Base-by-base conservation (phyloP, 1,284 basidiomycete species). In the Coniferiporia sulphurascens region DNA sequence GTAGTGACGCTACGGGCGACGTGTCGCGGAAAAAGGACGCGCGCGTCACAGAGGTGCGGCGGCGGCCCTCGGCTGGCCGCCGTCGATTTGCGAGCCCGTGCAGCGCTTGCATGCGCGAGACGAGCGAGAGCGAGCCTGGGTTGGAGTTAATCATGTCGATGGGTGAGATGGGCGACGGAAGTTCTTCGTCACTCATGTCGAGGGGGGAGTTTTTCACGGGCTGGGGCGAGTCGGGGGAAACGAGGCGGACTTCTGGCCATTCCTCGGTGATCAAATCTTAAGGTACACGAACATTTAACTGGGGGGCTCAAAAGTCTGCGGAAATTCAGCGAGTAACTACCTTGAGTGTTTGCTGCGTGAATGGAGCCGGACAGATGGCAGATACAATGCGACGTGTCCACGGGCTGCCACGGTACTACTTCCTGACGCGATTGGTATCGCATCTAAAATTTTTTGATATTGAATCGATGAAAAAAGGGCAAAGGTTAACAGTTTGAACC, bases 41-140 rank as follows among this genome's bases (percentile, higher is more conserved):
- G 21, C 55, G 54, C 13, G 43, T 41, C 17, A 55, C 43, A 21
- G 58, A 54, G 9, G 58, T 32, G 27, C 58, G 52, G 32, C 57
- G 57, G 22, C 35, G 43, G 12, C 54, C 48, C 34, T 62, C 61
- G 17, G 46, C 17, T 46, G 55, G 55, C 10, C 55, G 59, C 9
- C 60, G 46, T n/a, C 61, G 57, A 34, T 43, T 59, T 9, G 61
- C 58, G n/a, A 62, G 53, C 15, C 58, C 58, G 41, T 62, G 61
- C 10, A 62, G 32, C 8, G 57, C 57, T 34, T 62, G 61, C 58
- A 62, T 59, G 48, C 61, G 61, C 34, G 61, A 59, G 50, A 62
- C 61, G 48, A 62, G 54, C 10, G 61, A 59, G 51, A 62, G 46
- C 6, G 60, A 52, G n/a, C 53, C 59, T 17, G 48, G 48, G 36